Conservation (phyloP, 1,284 basidiomycete species). For the Cryptococcus sp. region DNA sequence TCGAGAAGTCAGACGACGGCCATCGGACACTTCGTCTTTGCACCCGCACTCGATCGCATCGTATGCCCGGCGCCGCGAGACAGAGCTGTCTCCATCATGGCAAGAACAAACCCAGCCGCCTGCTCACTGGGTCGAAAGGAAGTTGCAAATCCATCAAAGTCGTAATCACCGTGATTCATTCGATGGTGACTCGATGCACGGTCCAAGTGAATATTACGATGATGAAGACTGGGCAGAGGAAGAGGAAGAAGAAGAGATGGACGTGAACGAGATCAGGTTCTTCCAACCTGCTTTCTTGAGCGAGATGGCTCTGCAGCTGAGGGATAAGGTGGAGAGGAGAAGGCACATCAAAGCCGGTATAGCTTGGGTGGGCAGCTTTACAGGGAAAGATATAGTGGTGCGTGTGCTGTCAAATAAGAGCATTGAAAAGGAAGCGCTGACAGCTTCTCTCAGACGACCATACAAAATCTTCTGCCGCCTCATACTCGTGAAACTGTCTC, state of each 20-base stretch:
- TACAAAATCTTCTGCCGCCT: constrained; percentile 73
- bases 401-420: constrained; percentile 47
- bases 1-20: constrained; percentile 19
- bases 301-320: constrained; percentile 81
- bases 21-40: constrained; percentile 25
- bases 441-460: constrained; percentile 63
- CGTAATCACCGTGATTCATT: constrained; percentile 48
- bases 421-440: constrained; percentile 5
- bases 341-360: constrained; percentile 89
- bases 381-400: constrained; percentile 88
- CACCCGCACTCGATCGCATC: constrained; percentile 21
- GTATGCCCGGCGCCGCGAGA: constrained; percentile 7
- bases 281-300: constrained; percentile 85
- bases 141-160: constrained; percentile 49
- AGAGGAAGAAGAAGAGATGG: constrained; percentile 53
- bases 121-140: constrained; percentile 48
- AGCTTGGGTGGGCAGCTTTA: constrained; percentile 82
- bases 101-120: constrained; percentile 33
- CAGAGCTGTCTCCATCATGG: constrained; percentile 39
- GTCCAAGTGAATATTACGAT: constrained; percentile 18
- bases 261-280: constrained; percentile 73
- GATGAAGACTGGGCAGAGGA: constrained; percentile 59
- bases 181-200: constrained; percentile 32
- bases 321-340: constrained; percentile 79
- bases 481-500: constrained; percentile 69